Percentiles rank a stretch among this genome's conserved stretches.
Evolutionary conservation across 139 green algal genomes (phyloP).

Genomic region (Tetraselmis striata): DNA sequence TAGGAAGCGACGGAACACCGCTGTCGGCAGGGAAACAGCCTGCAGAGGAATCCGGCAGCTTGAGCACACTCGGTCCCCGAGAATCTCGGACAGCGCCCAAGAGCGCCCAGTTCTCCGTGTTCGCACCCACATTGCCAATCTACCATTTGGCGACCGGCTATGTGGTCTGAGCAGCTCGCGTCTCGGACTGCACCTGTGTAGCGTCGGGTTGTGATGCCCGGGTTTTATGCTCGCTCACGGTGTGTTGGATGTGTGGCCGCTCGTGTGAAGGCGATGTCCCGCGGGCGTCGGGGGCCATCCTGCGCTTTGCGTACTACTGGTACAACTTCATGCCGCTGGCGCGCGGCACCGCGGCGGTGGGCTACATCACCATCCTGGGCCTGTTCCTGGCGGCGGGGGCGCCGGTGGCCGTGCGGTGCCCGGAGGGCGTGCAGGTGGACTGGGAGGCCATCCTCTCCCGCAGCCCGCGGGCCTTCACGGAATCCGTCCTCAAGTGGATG

Average conservation of each 20-base stretch:
- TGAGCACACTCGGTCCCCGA: no score
- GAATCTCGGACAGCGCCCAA: no score
- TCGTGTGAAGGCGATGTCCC: background rate
- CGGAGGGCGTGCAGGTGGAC: slow-evolving; percentile 78
- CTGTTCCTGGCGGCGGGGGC: slow-evolving; percentile 76
- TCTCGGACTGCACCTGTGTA: no score
- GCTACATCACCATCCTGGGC: slow-evolving; percentile 76
- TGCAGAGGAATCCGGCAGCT: no score
- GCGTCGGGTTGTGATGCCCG: no score
- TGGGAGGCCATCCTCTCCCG: slow-evolving; percentile 85
- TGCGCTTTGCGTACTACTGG: slow-evolving; percentile 50
- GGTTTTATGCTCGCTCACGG: slow-evolving; percentile 1
- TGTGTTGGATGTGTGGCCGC: background rate
- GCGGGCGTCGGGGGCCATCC: slow-evolving; percentile 9
- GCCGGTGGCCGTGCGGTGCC: slow-evolving; percentile 64
- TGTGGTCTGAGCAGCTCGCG: no score
- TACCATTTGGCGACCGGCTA: no score
- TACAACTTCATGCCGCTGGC: slow-evolving; percentile 98
- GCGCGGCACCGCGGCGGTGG: slow-evolving; percentile 74
- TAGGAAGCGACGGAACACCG: no score
- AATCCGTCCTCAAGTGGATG: slow-evolving; percentile 42
- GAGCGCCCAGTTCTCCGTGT: no score
- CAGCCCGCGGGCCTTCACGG: slow-evolving; percentile 55
- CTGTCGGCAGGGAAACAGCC: no score
- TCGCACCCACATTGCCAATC: no score